Base-by-base conservation (phyloP, 2,329 filamentous ascomycete genomes). In the Neonectria hederae region DNA sequence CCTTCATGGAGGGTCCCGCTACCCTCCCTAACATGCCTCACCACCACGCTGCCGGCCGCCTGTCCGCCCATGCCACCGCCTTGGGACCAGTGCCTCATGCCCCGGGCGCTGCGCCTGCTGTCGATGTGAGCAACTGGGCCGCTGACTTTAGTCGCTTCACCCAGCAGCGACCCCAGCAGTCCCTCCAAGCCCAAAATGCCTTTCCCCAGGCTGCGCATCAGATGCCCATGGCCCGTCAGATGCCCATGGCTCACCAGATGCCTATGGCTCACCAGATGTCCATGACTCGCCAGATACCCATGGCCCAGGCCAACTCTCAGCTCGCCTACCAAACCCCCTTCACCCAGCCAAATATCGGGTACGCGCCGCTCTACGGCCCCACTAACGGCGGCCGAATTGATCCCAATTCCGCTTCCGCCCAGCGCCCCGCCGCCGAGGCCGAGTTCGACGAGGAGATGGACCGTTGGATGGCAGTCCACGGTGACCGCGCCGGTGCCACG, bases 371-470 rank as follows among this genome's bases (percentile, higher is more conserved):
- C 45, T 78, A 75, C 53, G 73, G 71, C 8, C 73, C 73, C 4
- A 68, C 72, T 0, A 74, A 69, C 17, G 69, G 69, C 1, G 66
- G 69, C 2, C 71, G 75, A 42, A 70, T 75, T 65, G 69, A 72
- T 7, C 65, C 70, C 11, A 68, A 54, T 13, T 51, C 57, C 6
- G 69, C 75, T 5, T 56, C 66, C 3, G 65, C 72, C 3, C 72
- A 75, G 38, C 67, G 65, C 8, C 71, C 67, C 3, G 65, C 40
- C 2, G 66, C 66, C 5, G 75, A 77, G 52, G 67, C 74, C 14
- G 78, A 81, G n/a, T 81, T 82, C 35, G 76, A 81, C 53, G 66
- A 76, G 40, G 80, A 83, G 45, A 80, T 83, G 76, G 74, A 76
- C 6, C 73, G 71, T 24, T 83, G 81, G 81, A 79, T 82, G 76